Conservation (phyloP, 1,139 yeast genomes). For the Taphrina pruni region DNA sequence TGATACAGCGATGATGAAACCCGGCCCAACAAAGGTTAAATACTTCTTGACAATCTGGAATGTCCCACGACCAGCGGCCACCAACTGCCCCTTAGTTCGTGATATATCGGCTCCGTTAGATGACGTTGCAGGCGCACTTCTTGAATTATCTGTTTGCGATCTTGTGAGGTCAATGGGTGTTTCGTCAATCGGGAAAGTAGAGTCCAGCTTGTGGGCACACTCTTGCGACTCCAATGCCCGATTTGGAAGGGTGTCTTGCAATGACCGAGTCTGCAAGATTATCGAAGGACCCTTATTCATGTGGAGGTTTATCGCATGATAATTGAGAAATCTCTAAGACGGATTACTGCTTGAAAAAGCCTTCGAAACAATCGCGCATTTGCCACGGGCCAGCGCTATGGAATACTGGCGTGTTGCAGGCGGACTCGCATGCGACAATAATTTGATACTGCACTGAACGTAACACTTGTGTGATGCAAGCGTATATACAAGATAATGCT, state of each 20-base stretch:
- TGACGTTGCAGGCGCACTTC: not conserved
- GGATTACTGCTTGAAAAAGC: too few relatives aligned
- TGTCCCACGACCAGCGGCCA: not conserved
- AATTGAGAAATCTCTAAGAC: not conserved
- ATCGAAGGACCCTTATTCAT: not conserved
- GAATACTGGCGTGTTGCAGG: too few relatives aligned
- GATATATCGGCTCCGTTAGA: too few relatives aligned
- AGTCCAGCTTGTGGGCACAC: too few relatives aligned
- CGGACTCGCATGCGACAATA: too few relatives aligned
- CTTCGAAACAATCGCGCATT: too few relatives aligned
- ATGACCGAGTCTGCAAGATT: not conserved
- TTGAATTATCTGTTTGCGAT: not conserved
- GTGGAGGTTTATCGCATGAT: not conserved
- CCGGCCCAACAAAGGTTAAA: constrained; percentile 69
- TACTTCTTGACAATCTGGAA: constrained; percentile 10
- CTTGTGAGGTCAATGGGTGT: not conserved
- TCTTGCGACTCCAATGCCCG: too few relatives aligned
- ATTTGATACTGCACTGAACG: too few relatives aligned
- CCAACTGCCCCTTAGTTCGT: not conserved
- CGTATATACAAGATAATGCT: too few relatives aligned
- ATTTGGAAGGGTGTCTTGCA: not conserved
- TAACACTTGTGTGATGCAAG: too few relatives aligned
- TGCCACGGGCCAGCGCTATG: too few relatives aligned
- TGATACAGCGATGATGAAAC: constrained; percentile 92
- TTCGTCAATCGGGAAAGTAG: not conserved